Evolutionary conservation across 2,329 filamentous ascomycete genomes (phyloP), one percentile per base, ranked within the genome.

Genomic region (Leptographium flavum): DNA sequence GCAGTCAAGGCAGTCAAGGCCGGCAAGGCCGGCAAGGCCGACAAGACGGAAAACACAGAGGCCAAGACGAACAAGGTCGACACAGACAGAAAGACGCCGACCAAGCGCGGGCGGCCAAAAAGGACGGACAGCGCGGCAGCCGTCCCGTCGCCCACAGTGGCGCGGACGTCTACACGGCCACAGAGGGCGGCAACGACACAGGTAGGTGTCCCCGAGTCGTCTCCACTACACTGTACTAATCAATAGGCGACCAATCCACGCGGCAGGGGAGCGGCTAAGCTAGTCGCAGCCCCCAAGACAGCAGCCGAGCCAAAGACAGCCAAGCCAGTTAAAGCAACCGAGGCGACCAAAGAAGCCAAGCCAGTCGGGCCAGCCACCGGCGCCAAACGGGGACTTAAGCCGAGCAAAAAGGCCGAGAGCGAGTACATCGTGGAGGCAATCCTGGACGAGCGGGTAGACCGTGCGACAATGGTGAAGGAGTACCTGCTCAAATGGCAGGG

Each of bases 401-500:
- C 42, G 13, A 14, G 6, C 33, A 36, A 36, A 15, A 15, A 9
- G 11, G 15, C 35, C 2, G 1, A 14, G 4, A 19, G 6, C 7
- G 62, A 67, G 46, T 74, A 62, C 55, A 63, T 68, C 43, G 68
- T 75, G 0, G 71, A 76, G 52, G 52, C 55, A 3, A 69, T 75
- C 28, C 42, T 72, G 11, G 62, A 63, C 17, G 61, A 60, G 0
- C 57, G 53, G 5, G 57, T 69, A 32, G 62, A 69, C 35, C 53
- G 53, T 7, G 54, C 56, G 5, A 64, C 61, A 1, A 58, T 59
- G 48, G 54, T 62, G 47, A 58, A 63, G 49, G 56, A 65, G 53
- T 77, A 70, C 54, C 49, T 60, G 4, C 64, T 78, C 44, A 73
- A 76, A 55, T 77, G 73, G 74, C 64, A 67, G 50, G 69, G 67